These are phyloP conservation scores for Salix caprea DNA, from an alignment of 345 rosid species.

Conservation along the genomic window DNA sequence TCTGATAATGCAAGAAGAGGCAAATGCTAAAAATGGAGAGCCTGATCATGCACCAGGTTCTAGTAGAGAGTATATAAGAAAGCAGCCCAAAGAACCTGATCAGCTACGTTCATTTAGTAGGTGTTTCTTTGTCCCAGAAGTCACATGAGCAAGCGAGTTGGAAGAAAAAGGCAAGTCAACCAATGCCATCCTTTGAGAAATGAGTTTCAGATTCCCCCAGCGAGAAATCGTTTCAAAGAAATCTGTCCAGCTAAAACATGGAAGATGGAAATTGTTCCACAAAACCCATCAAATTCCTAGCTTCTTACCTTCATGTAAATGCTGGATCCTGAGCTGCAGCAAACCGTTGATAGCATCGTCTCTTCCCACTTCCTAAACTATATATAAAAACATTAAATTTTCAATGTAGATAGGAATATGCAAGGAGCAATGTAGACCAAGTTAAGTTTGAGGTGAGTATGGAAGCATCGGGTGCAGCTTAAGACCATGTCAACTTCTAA, in stretches of 20 bases:
- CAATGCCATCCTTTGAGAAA: background rate
- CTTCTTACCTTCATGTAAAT: background rate
- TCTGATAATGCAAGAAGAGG: background rate
- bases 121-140: background rate
- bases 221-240: background rate
- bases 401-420: background rate
- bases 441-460: background rate
- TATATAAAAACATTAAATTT: background rate
- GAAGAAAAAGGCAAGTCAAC: background rate
- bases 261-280: constrained; percentile 7
- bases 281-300: background rate
- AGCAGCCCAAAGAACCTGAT: background rate
- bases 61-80: background rate
- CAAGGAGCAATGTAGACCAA: background rate
- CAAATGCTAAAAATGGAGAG: background rate
- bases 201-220: background rate
- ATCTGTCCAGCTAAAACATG: background rate
- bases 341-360: background rate
- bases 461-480: background rate
- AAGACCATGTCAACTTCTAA: background rate
- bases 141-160: background rate
- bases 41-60: background rate
- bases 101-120: background rate
- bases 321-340: background rate
- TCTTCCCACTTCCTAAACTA: background rate